Evolutionary conservation across 2,329 filamentous ascomycete genomes (phyloP).

Genomic region (Cladorrhinum sp.): DNA sequence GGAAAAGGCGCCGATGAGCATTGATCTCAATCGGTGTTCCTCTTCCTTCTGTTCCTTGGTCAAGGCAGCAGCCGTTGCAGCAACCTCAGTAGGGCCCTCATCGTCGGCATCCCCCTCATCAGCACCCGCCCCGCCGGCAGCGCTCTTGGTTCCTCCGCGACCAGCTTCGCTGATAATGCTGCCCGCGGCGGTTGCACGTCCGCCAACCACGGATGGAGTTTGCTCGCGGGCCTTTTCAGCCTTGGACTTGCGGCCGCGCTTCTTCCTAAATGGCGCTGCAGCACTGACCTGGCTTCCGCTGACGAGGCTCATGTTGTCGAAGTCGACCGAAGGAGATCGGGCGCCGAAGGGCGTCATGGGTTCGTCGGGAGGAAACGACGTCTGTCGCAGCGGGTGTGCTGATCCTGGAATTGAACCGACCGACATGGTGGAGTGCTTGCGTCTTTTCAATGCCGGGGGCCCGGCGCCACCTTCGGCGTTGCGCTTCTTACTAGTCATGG

Average conservation of each 20-base stretch:
- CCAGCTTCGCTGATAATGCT: conserved; percentile 41
- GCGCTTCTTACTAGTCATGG: conserved; percentile 57
- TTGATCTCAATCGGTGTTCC: conserved; percentile 60
- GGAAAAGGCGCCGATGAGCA: conserved; percentile 64
- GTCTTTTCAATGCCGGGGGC: conserved; percentile 57
- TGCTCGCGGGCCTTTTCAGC: conserved; percentile 50
- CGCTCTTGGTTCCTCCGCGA: conserved; percentile 29
- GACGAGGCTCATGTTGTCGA: conserved; percentile 58
- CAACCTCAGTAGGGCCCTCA: conserved; percentile 34
- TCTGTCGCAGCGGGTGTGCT: conserved; percentile 72
- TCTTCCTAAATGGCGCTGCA: conserved; percentile 49
- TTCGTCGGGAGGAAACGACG: conserved; percentile 72
- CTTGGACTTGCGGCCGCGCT: conserved; percentile 61
- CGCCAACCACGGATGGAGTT: conserved; percentile 43
- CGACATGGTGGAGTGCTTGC: conserved; percentile 66
- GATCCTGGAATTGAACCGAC: conserved; percentile 46
- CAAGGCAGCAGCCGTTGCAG: conserved; percentile 50
- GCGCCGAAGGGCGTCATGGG: conserved; percentile 51
- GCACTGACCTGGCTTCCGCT: conserved; percentile 59
- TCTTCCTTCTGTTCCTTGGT: conserved; percentile 67
- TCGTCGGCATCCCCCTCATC: conserved; percentile 47
- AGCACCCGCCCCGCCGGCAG: conserved; percentile 50
- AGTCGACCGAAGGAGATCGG: conserved; percentile 65
- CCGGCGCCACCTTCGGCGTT: conserved; percentile 53
- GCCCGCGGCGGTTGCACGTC: conserved; percentile 39